A percentile compares a stretch with the other conserved stretches of the same genome.
Evolutionary conservation across 1,284 basidiomycete genomes (phyloP).

Genomic region (Ceratobasidium sp.): DNA sequence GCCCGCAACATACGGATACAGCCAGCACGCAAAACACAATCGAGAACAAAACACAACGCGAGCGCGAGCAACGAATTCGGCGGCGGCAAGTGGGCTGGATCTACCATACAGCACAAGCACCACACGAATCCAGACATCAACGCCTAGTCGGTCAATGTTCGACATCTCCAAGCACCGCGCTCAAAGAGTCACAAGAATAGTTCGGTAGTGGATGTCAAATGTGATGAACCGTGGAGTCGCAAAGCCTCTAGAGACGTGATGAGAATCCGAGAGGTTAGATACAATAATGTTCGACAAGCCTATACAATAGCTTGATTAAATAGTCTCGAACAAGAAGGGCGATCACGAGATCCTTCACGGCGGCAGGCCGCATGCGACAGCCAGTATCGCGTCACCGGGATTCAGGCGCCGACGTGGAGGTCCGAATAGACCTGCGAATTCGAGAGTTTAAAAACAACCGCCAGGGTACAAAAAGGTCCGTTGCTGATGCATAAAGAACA

Average conservation of each 20-base stretch:
- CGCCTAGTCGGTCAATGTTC: not conserved
- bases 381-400: conserved; percentile 18
- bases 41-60: conserved; percentile 8
- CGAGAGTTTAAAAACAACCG: conserved; percentile 34
- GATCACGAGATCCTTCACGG: not conserved
- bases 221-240: not conserved
- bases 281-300: conserved; percentile 21
- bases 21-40: not conserved
- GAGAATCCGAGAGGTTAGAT: conserved; percentile 22
- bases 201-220: conserved; percentile 7
- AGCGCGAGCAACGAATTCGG: not conserved
- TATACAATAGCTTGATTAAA: conserved; percentile 38
- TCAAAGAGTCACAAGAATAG: not conserved
- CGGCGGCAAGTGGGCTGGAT: not conserved
- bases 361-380: conserved; percentile 6
- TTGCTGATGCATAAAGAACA: not conserved
- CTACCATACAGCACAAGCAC: not conserved
- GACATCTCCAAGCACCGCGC: conserved; percentile 4
- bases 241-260: too few relatives aligned
- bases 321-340: conserved; percentile 37
- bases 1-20: not conserved
- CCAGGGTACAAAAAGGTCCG: conserved; percentile 30
- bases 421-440: conserved; percentile 31
- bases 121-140: not conserved
- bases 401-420: conserved; percentile 14